Evolutionary conservation across 495 filamentous ascomycete species (phyloP).

Genomic region (Podospora conica): DNA sequence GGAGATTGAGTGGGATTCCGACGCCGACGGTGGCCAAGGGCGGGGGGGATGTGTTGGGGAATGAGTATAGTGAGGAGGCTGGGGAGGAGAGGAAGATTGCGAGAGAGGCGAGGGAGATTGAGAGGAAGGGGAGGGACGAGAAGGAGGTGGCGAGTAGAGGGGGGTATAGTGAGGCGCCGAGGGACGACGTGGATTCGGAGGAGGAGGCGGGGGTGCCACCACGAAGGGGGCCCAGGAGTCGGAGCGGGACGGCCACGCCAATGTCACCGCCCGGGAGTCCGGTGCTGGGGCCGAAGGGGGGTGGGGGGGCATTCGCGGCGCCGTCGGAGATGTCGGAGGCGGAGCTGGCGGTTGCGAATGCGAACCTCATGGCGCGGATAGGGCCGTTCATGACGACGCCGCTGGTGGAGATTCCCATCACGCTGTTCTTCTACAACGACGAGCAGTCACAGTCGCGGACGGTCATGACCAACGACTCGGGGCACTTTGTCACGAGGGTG

Average conservation of each 20-base stretch:
- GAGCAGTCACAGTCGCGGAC: conserved; percentile 69
- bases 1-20: conserved; percentile 78
- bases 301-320: conserved; percentile 37
- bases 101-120: conserved; percentile 66
- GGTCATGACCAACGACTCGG: conserved; percentile 72
- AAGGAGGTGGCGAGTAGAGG: conserved; percentile 63
- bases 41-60: background rate
- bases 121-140: conserved; percentile 62
- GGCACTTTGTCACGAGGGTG: conserved; percentile 75
- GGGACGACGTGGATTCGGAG: conserved; percentile 30
- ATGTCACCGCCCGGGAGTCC: conserved; percentile 31
- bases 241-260: conserved; percentile 20
- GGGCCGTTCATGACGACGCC: conserved; percentile 85
- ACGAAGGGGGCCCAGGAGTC: background rate
- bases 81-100: conserved; percentile 57
- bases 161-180: conserved; percentile 42
- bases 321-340: conserved; percentile 55
- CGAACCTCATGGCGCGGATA: conserved; percentile 77
- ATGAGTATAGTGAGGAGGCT: conserved; percentile 32
- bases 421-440: conserved; percentile 89
- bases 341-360: conserved; percentile 73
- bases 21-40: conserved; percentile 41
- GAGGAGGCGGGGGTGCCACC: conserved; percentile 5
- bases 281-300: conserved; percentile 23
- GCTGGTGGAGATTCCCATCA: conserved; percentile 64